Percentiles rank a stretch among this genome's conserved stretches.
Conservation (phyloP, 2,329 filamentous ascomycete genomes). For the Hymenoscyphus repandus region DNA sequence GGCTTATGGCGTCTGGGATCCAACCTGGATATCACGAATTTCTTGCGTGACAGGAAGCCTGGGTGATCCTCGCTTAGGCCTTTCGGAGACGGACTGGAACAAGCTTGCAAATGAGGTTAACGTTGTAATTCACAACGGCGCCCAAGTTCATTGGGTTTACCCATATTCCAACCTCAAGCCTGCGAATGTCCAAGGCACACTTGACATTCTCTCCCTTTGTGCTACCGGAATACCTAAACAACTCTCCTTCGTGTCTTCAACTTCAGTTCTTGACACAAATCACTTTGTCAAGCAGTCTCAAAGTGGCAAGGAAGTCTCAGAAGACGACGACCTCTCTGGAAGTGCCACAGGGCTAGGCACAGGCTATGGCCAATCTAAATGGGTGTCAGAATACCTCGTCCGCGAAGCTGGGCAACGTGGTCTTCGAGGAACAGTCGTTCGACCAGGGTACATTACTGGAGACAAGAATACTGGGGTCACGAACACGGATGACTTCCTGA, state of each 20-base stretch:
- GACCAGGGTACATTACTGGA: constrained; percentile 82
- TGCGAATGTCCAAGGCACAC: constrained; percentile 75
- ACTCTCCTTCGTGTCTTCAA: constrained; percentile 79
- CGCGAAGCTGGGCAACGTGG: constrained; percentile 75
- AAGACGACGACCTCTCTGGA: constrained; percentile 73
- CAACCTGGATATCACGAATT: constrained; percentile 61
- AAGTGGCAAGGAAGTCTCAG: constrained; percentile 61
- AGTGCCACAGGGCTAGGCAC: constrained; percentile 73
- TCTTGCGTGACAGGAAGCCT: constrained; percentile 69
- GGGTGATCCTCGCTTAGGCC: constrained; percentile 64
- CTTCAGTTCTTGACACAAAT: constrained; percentile 74
- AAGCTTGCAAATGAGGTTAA: constrained; percentile 62
- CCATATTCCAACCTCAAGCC: constrained; percentile 67
- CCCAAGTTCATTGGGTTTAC: constrained; percentile 75
- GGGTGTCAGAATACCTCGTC: constrained; percentile 65
- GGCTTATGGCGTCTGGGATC: constrained; percentile 76
- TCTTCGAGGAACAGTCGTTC: constrained; percentile 67
- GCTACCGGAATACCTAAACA: constrained; percentile 71
- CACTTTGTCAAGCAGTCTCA: constrained; percentile 73
- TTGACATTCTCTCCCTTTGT: constrained; percentile 73
- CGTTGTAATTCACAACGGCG: constrained; percentile 76
- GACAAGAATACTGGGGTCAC: constrained; percentile 63
- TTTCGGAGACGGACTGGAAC: constrained; percentile 63
- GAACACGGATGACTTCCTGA: constrained; percentile 85
- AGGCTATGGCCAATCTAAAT: constrained; percentile 90